Percentiles rank a stretch among this genome's conserved stretches.
These are phyloP conservation scores for Tulasnella sp. DNA, from an alignment of 768 basidiomycete genomes.

Conservation along the genomic window DNA sequence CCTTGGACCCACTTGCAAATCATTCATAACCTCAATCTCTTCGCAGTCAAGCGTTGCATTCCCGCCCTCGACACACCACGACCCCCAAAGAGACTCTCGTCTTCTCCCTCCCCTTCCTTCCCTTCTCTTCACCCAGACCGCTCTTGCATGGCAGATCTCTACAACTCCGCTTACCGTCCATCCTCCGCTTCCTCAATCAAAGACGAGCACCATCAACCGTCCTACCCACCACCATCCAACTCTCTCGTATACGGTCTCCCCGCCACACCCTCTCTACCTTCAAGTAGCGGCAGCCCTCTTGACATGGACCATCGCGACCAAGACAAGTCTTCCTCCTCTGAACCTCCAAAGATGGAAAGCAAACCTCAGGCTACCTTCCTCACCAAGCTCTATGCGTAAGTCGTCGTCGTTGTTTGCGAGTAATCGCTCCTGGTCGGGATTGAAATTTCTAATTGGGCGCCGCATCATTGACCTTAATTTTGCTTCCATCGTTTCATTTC, in stretches of 20 bases:
- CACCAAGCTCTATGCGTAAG: slow-evolving; percentile 91
- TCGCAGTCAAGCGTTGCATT: background rate
- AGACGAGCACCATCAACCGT: background rate
- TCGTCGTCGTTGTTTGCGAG: slow-evolving; percentile 18
- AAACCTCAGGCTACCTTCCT: slow-evolving; percentile 93
- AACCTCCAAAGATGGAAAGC: slow-evolving; percentile 51
- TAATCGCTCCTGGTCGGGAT: background rate
- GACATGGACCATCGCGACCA: slow-evolving; percentile 10
- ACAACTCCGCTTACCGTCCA: background rate
- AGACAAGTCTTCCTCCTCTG: slow-evolving; percentile 3
- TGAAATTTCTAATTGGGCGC: background rate
- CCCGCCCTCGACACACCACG: background rate
- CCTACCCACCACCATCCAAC: background rate
- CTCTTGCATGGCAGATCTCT: background rate
- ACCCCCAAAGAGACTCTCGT: background rate
- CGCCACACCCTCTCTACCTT: background rate
- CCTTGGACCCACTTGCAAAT: background rate
- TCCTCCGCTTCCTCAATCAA: background rate
- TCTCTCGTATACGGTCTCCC: background rate
- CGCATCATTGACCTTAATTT: background rate
- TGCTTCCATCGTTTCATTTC: slow-evolving; percentile 9
- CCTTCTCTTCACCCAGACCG: background rate
- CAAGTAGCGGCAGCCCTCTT: background rate
- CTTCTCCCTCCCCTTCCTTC: background rate
- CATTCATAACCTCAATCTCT: background rate